Evolutionary conservation across 192 early-diverging fungal species (phyloP), one percentile per base, ranked within the genome.

Genomic region (Geranomyces michiganensis): DNA sequence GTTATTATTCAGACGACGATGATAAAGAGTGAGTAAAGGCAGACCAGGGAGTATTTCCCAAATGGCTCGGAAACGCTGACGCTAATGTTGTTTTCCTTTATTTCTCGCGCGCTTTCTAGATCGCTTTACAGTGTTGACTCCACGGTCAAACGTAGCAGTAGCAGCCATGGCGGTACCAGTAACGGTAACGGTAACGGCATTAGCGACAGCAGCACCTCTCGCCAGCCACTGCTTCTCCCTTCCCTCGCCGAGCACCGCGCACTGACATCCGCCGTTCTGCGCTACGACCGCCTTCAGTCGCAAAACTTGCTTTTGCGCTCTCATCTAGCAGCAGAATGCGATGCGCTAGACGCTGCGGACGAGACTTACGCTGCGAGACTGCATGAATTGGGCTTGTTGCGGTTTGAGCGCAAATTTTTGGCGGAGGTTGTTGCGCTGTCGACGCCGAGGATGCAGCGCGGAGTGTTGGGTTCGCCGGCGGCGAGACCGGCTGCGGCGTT

Each of bases 331-430:
- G n/a, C 19, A 3, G 51, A n/a, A n/a, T 53, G 51, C 51, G 51
- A 53, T 26, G 51, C 51, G n/a, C 51, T 53, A n/a, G 51, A 53
- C 24, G 51, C 51, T 26, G 51, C 51, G 24, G 51, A 53, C 51
- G 51, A n/a, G n/a, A 26, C 19, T 9, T 53, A 8, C 51, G 51
- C 19, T n/a, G 51, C 19, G n/a, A n/a, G 51, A 7, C n/a, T 53
- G n/a, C 51, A 26, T 53, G 51, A n/a, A n/a, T 7, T 53, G n/a
- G 51, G 51, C 24, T 7, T 53, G 51, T 26, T 53, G n/a, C 51
- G 51, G 3, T 53, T 53, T 15, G 51, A 53, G 51, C 19, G 24
- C 3, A n/a, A 26, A 7, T 53, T 53, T 53, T 53, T 53, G 51
- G 15, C 19, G 15, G 51, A 53, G 51, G 51, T 53, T 53, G 51